Evolutionary conservation across 441 rosid species (phyloP), one percentile per base, ranked within the genome.

Genomic region (Kokia cookei): DNA sequence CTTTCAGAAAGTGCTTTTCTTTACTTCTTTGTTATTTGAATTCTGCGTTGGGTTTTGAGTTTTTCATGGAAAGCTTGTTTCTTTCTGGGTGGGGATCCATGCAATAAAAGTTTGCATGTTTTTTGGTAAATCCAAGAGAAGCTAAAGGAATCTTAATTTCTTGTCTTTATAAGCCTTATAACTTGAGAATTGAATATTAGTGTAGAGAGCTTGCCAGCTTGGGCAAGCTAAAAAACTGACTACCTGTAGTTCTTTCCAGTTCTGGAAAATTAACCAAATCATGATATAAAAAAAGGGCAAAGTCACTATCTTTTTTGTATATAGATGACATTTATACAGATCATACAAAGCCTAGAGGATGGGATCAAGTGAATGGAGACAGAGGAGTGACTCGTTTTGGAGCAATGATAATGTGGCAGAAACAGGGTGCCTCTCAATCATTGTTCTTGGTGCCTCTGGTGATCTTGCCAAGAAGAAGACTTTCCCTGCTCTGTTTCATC

Each of bases 381-480:
- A 83, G 0, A 84, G 81, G 68, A 87, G 68, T 24, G 90, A 91
- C 1, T 84, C 90, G 14, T 75, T 86, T 73, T 43, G 70, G 3
- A 81, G 67, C 22, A 13, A 66, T 8, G 94, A 79, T 53, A 67
- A 54, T 74, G 85, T 75, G 71, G 66, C 85, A 8, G 96, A 90
- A 86, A 78, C 88, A 67, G 99, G 97, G 57, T 89, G 93, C 80
- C 94, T 96, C 78, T 91, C 99, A 0, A 85, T 95, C 74, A 74
- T 90, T 22, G 98, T 95, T 63, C 93, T 95, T 27, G 99, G 99
- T 82, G 99, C 99, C 71, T 91, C 98, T 75, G 98, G 97, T 82
- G 99, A 95, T 90, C 96, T 95, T 68, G 99, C 99, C 75, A 95
- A 93, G 93, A 93, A 95, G 89, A 95, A 93, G 86, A 93, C 99